Evolutionary conservation across 805 yeast species (phyloP).

Genomic region (Yamadazyma nakazawae): DNA sequence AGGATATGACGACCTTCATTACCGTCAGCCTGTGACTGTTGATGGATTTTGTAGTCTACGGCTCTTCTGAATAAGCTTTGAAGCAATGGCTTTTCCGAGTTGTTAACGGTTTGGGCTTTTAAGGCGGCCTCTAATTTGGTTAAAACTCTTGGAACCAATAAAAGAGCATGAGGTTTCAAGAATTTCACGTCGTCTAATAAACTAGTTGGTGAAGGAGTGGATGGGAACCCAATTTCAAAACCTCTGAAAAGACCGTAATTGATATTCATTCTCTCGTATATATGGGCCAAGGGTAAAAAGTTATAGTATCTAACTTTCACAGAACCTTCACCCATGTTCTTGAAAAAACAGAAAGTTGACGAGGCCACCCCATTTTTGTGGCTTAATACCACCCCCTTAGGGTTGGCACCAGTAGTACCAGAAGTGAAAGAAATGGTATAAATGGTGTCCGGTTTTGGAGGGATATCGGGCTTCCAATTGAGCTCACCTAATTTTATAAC

Average conservation of each 20-base stretch:
- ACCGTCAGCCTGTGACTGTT: conserved; percentile 39
- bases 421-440: conserved; percentile 71
- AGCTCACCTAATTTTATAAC: conserved; percentile 31
- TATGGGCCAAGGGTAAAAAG: conserved; percentile 59
- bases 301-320: conserved; percentile 26
- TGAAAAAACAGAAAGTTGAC: conserved; percentile 35
- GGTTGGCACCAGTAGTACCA: conserved; percentile 67
- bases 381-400: conserved; percentile 63
- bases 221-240: conserved; percentile 51
- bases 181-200: conserved; percentile 27
- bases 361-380: conserved; percentile 53
- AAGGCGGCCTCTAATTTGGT: conserved; percentile 30
- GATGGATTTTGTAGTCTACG: conserved; percentile 18
- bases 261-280: conserved; percentile 50
- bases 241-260: conserved; percentile 47
- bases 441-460: conserved; percentile 47
- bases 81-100: conserved; percentile 23
- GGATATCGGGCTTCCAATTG: conserved; percentile 28
- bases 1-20: conserved; percentile 31
- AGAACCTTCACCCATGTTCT: conserved; percentile 13
- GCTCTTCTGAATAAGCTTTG: conserved; percentile 21
- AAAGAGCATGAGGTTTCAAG: conserved; percentile 26
- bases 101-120: conserved; percentile 23
- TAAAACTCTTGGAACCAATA: conserved; percentile 39
- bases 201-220: conserved; percentile 25